Base-by-base conservation (phyloP, 768 basidiomycete species). In the Leucosporidium scottii region DNA sequence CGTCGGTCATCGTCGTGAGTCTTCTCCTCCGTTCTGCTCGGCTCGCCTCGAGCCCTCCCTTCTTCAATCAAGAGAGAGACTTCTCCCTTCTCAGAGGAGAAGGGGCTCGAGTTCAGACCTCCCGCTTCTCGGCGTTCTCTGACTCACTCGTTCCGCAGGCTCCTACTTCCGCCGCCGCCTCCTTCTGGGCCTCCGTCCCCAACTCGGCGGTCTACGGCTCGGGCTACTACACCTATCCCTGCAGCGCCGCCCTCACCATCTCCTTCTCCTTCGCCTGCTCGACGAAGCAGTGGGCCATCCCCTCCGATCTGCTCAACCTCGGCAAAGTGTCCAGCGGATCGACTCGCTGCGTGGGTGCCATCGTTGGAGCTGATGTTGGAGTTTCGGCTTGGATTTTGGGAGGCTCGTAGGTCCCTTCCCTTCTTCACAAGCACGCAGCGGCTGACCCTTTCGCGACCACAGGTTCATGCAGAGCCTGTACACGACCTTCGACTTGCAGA, bases 181-280 rank as follows among this genome's bases (percentile, higher is more conserved):
- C 44, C 12, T 72, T 69, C 65, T 70, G 76, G 77, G 76, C 75
- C 5, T 73, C 75, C 82, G 65, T 85, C 76, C 84, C 82, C 53
- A 80, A 79, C 61, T 58, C 72, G 3, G 59, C 49, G 3, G 28
- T 30, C 36, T 67, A 68, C 54, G 78, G 77, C 23, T 59, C 61
- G 27, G 76, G 76, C 9, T 79, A 79, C 74, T 79, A 78, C 74
- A 75, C 75, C 54, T 78, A 67, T 69, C 77, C 76, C 9, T 78
- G 77, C 59, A 51, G 49, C 6, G 25, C 25, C 7, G 27, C 64
- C 1, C 69, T 77, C 63, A 77, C 74, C 30, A 78, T 86, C 48
- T 80, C 82, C 1, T 74, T 87, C 62, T 78, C 80, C 1, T 84
- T 86, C 69, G 83, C 82, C 53, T 78, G 79, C 13, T 15, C 28